Evolutionary conservation across 768 basidiomycete species (phyloP).

Genomic region (Fomitopsis serialis): DNA sequence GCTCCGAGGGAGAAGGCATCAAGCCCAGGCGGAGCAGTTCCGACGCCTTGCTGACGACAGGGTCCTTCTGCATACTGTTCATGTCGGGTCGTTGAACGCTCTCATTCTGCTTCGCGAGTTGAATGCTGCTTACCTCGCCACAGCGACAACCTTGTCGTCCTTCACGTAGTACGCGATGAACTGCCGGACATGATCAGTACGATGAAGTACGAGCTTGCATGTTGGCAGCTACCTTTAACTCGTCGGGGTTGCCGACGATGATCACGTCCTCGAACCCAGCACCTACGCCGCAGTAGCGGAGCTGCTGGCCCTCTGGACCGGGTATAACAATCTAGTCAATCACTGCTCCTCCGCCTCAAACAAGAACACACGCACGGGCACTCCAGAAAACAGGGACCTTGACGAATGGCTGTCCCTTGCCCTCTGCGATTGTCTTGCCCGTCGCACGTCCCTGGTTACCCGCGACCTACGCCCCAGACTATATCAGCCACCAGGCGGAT

Average conservation of each 20-base stretch:
- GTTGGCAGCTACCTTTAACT: slow-evolving; percentile 60
- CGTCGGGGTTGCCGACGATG: slow-evolving; percentile 68
- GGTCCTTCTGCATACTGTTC: slow-evolving; percentile 74
- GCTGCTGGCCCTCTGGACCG: slow-evolving; percentile 76
- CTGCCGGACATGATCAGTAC: no score
- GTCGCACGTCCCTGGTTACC: slow-evolving; percentile 82
- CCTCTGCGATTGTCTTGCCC: slow-evolving; percentile 68
- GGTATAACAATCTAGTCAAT: neutral
- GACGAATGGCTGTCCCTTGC: slow-evolving; percentile 56
- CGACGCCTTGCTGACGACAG: slow-evolving; percentile 70
- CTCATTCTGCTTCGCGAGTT: neutral
- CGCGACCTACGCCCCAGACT: slow-evolving; percentile 48
- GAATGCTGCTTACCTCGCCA: slow-evolving; percentile 44
- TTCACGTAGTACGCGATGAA: slow-evolving; percentile 80
- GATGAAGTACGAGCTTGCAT: no score
- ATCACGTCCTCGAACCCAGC: slow-evolving; percentile 69
- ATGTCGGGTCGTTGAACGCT: neutral
- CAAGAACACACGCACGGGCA: slow-evolving; percentile 48
- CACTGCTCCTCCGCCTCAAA: neutral
- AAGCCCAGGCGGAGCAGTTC: slow-evolving; percentile 73
- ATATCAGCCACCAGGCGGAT: neutral
- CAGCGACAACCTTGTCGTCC: slow-evolving; percentile 56
- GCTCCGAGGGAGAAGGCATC: slow-evolving; percentile 74
- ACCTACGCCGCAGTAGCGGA: slow-evolving; percentile 80
- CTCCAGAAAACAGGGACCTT: slow-evolving; percentile 91